phyloP scores from a whole-genome alignment of 2,329 filamentous ascomycete genomes.

The Monosporascus sp. region DNA sequence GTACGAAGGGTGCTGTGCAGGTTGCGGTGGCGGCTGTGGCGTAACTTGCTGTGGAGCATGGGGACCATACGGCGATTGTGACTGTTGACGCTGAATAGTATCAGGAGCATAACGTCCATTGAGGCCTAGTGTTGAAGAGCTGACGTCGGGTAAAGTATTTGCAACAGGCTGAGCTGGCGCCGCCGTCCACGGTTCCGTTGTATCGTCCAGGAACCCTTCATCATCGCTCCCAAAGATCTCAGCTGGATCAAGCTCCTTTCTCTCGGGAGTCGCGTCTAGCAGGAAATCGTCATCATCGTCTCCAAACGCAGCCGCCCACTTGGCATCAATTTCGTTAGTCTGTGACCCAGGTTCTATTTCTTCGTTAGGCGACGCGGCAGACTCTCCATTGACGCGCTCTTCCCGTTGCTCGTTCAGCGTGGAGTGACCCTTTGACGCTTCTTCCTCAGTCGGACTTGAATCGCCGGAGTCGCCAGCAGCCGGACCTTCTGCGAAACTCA shows the following conservation, averaged over 20 bases:
- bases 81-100: slow-evolving; percentile 17
- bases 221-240: slow-evolving; percentile 77
- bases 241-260: slow-evolving; percentile 52
- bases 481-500: slow-evolving; percentile 1
- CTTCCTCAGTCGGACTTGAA: slow-evolving; percentile 17
- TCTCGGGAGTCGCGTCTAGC: slow-evolving; percentile 43
- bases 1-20: slow-evolving; percentile 20
- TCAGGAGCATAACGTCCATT: slow-evolving; percentile 32
- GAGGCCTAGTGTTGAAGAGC: slow-evolving; percentile 14
- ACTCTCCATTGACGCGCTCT: slow-evolving; percentile 15
- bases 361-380: slow-evolving; percentile 14
- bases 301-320: slow-evolving; percentile 78
- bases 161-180: slow-evolving; percentile 9
- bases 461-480: slow-evolving; percentile 16
- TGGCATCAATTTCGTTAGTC: slow-evolving; percentile 60
- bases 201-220: slow-evolving; percentile 77
- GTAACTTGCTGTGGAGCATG: slow-evolving; percentile 43
- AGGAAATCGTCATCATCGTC: slow-evolving; percentile 63
- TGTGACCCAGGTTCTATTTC: slow-evolving; percentile 16
- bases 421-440: slow-evolving; percentile 4
- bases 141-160: slow-evolving; percentile 9
- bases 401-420: slow-evolving; percentile 5
- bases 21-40: slow-evolving; percentile 20
- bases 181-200: slow-evolving; percentile 36
- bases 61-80: slow-evolving; percentile 28